Percentiles rank a stretch among this genome's conserved stretches.
Evolutionary conservation across 768 basidiomycete genomes (phyloP).

Genomic region (Russula foetens): DNA sequence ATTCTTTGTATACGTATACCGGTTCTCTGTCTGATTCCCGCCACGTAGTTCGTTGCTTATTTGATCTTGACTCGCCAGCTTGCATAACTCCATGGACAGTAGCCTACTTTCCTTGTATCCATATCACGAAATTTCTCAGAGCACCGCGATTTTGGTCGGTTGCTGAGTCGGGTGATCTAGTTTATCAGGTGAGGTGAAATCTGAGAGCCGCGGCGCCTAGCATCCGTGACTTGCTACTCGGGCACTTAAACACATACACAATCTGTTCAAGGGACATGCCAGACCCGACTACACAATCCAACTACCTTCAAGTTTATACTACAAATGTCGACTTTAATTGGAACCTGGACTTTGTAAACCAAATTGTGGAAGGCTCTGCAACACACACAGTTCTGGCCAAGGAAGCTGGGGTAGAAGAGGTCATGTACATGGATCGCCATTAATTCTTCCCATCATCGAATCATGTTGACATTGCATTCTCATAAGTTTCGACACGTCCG

Average conservation of each 20-base stretch:
- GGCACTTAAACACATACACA: not conserved
- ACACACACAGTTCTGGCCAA: slow-evolving; percentile 52
- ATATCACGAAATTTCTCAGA: not conserved
- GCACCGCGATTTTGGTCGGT: too few species aligned
- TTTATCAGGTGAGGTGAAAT: not conserved
- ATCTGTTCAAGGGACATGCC: slow-evolving; percentile 5
- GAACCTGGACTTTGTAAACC: slow-evolving; percentile 61
- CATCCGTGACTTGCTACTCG: too few species aligned
- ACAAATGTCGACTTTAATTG: slow-evolving; percentile 69
- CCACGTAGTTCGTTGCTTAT: not conserved
- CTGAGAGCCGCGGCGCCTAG: too few species aligned
- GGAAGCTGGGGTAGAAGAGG: slow-evolving; percentile 44
- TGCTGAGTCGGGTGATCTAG: not conserved
- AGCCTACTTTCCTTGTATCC: not conserved
- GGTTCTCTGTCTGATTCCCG: not conserved
- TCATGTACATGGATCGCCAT: slow-evolving; percentile 40
- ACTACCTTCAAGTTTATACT: slow-evolving; percentile 61
- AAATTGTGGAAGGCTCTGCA: slow-evolving; percentile 57
- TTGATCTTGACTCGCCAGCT: not conserved
- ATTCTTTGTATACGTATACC: too few species aligned
- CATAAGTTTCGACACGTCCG: slow-evolving; percentile 64
- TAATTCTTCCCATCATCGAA: not conserved
- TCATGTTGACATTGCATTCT: not conserved
- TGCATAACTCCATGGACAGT: not conserved
- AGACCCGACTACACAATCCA: slow-evolving; percentile 75